Conservation (phyloP, 1,284 basidiomycete species). For the Sparassis latifolia region DNA sequence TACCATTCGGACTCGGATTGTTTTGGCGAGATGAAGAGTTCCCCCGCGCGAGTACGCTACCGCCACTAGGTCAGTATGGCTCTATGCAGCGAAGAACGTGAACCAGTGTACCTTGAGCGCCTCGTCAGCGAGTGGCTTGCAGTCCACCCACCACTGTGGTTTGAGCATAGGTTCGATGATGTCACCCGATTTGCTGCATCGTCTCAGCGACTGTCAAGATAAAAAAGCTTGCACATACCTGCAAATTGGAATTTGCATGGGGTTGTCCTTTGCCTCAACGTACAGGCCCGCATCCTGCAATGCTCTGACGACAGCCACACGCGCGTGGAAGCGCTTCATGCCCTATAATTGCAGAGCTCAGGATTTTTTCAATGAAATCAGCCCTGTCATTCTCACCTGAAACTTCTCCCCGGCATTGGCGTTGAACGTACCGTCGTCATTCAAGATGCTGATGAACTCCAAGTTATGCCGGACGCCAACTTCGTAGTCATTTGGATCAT, state of each 20-base stretch:
- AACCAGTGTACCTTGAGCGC: conserved; percentile 62
- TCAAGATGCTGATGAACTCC: conserved; percentile 93
- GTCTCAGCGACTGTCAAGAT: background rate
- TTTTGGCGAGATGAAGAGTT: conserved; percentile 80
- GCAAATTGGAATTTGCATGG: conserved; percentile 93
- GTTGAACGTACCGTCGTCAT: conserved; percentile 97
- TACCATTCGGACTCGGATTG: conserved; percentile 93
- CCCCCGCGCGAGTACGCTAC: conserved; percentile 82
- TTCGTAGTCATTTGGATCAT: conserved; percentile 97
- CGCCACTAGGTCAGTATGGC: background rate
- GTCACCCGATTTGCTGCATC: conserved; percentile 83
- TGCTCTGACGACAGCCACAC: conserved; percentile 79
- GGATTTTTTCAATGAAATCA: too few species aligned
- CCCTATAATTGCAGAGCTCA: conserved; percentile 41
- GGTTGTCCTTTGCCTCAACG: conserved; percentile 91
- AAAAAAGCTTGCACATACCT: conserved; percentile 35
- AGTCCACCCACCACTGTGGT: conserved; percentile 99
- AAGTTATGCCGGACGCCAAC: conserved; percentile 87
- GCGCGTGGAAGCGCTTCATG: conserved; percentile 95
- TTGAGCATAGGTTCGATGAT: conserved; percentile 95
- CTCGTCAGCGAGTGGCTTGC: conserved; percentile 88
- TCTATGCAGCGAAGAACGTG: background rate
- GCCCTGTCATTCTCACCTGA: conserved; percentile 35
- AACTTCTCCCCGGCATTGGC: conserved; percentile 82
- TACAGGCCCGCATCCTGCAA: conserved; percentile 86